Percentiles rank a stretch among this genome's conserved stretches.
Evolutionary conservation across 2,329 filamentous ascomycete genomes (phyloP).

Genomic region (Macrophomina tecta): DNA sequence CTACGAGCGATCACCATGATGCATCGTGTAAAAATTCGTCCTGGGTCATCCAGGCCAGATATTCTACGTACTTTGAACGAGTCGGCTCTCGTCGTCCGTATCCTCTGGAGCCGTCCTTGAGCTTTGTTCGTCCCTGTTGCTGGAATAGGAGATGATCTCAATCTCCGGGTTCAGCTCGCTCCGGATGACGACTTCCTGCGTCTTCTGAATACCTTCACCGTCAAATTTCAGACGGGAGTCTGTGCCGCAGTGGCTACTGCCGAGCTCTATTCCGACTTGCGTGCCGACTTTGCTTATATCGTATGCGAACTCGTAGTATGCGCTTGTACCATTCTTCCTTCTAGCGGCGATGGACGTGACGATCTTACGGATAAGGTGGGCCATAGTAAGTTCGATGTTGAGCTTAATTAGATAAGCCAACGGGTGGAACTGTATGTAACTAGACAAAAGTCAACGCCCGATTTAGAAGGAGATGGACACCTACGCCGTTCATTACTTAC

Average conservation of each 20-base stretch:
- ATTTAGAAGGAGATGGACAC: not conserved
- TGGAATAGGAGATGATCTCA: constrained; percentile 11
- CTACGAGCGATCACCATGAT: not conserved
- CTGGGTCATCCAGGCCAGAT: not conserved
- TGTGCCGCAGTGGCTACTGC: constrained; percentile 6
- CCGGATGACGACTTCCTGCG: constrained; percentile 17
- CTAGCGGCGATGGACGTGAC: constrained; percentile 20
- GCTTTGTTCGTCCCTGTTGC: constrained; percentile 18
- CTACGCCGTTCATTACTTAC: constrained; percentile 34
- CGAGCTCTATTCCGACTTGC: constrained; percentile 9
- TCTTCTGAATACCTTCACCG: constrained; percentile 20
- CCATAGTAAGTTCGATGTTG: constrained; percentile 60
- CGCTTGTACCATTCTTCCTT: not conserved
- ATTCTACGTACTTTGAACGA: not conserved
- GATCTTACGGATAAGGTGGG: constrained; percentile 53
- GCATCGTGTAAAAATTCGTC: not conserved
- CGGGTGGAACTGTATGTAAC: constrained; percentile 58
- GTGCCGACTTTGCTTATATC: constrained; percentile 3
- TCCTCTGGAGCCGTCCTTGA: not conserved
- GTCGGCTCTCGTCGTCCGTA: constrained; percentile 16
- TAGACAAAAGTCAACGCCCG: constrained; percentile 24
- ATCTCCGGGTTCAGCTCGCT: constrained; percentile 12
- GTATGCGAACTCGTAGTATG: constrained; percentile 13
- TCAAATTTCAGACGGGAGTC: constrained; percentile 20
- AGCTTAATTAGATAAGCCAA: constrained; percentile 58